Percentiles rank a stretch among this genome's conserved stretches.
Conservation (phyloP, 108 stramenopile species). For the Discostella pseudostelligera region DNA sequence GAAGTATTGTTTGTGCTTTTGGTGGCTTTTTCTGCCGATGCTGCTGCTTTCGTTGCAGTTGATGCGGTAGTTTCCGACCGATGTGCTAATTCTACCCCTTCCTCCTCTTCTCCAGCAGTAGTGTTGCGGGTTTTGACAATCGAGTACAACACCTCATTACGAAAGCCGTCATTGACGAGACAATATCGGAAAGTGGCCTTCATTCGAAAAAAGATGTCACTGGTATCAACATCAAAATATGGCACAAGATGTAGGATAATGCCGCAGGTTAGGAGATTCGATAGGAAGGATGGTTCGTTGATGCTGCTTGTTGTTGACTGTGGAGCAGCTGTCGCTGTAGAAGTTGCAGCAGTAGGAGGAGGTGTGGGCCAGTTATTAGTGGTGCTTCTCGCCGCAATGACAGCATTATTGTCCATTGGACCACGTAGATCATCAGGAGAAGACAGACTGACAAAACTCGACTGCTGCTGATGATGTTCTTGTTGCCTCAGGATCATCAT, state of each 20-base stretch:
- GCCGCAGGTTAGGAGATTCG: constrained; percentile 24
- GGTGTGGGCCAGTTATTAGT: constrained; percentile 19
- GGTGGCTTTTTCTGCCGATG: neutral
- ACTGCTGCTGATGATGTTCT: neutral
- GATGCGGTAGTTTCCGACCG: neutral
- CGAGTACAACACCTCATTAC: constrained; percentile 59
- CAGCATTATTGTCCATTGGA: constrained; percentile 10
- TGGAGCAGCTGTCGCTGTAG: constrained; percentile 2
- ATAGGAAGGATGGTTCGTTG: constrained; percentile 17
- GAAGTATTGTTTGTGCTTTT: too few relatives aligned
- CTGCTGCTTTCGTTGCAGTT: neutral
- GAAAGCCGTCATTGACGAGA: constrained; percentile 69
- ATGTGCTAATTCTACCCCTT: neutral
- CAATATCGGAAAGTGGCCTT: constrained; percentile 47
- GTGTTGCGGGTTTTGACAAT: constrained; percentile 22
- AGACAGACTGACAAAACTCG: constrained; percentile 16
- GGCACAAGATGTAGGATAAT: constrained; percentile 30
- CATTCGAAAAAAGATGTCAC: constrained; percentile 24
- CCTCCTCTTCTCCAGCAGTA: too few relatives aligned
- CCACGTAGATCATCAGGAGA: constrained; percentile 34
- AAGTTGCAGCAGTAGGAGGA: neutral
- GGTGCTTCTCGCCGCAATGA: neutral
- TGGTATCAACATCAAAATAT: constrained; percentile 47
- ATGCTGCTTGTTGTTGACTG: constrained; percentile 10
- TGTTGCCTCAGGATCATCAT: neutral